Percentiles rank a stretch among this genome's conserved stretches.
phyloP scores from a whole-genome alignment of 2,329 filamentous ascomycete genomes.

The Aspergillus floridensis region DNA sequence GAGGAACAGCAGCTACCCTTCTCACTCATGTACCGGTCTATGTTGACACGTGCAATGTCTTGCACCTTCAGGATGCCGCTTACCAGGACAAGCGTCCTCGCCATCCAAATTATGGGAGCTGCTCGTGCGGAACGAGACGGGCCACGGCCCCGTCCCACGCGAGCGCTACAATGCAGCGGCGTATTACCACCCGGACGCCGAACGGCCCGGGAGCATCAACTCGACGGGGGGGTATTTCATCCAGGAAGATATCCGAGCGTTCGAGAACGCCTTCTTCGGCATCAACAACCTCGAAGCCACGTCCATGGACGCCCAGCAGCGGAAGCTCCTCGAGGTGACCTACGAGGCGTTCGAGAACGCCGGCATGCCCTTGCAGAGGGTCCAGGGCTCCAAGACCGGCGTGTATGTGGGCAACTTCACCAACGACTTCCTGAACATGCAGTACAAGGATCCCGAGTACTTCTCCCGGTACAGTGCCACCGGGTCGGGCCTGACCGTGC shows the following conservation, averaged over 20 bases:
- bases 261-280: constrained; percentile 26
- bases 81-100: too few relatives aligned
- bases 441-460: constrained; percentile 9
- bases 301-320: constrained; percentile 27
- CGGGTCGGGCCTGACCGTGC: constrained; percentile 11
- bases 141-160: too few relatives aligned
- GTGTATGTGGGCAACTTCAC: constrained; percentile 19
- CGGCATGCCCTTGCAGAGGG: constrained; percentile 14
- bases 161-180: too few relatives aligned
- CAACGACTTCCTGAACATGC: constrained; percentile 19
- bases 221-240: background rate
- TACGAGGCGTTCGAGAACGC: constrained; percentile 25
- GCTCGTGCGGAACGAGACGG: too few relatives aligned
- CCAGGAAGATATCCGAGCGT: constrained; percentile 10
- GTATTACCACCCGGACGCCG: background rate
- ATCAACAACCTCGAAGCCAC: constrained; percentile 18
- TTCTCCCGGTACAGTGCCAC: constrained; percentile 9
- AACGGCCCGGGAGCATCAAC: background rate
- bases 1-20: too few relatives aligned
- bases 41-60: too few relatives aligned
- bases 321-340: constrained; percentile 25
- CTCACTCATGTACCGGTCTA: too few relatives aligned
- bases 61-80: too few relatives aligned
- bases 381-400: constrained; percentile 17
- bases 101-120: too few relatives aligned